These are phyloP conservation scores for Oehlia diaphana DNA, from an alignment of 192 early-diverging fungal species.

Conservation along the genomic window DNA sequence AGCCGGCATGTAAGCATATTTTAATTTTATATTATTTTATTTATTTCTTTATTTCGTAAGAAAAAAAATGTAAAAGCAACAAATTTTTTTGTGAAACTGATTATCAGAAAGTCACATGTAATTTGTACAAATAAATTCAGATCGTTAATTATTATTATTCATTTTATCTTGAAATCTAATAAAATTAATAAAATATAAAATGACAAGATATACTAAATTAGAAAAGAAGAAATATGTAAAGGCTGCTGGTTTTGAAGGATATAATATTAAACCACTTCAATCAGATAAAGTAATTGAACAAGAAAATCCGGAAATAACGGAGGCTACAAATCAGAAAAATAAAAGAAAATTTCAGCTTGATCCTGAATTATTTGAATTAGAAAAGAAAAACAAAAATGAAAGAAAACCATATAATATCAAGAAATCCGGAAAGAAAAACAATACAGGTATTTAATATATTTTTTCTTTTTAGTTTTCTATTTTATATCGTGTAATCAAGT, in stretches of 20 bases:
- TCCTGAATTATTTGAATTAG: neutral
- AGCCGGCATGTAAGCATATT: neutral
- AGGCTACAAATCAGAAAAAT: slow-evolving; percentile 19
- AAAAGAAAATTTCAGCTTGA: slow-evolving; percentile 21
- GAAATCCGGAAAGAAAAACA: neutral
- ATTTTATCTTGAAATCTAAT: too few relatives aligned
- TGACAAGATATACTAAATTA: slow-evolving; percentile 53
- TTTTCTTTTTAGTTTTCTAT: neutral
- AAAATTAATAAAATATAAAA: neutral
- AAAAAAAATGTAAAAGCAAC: neutral
- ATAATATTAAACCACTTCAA: slow-evolving; percentile 36
- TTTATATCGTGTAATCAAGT: neutral
- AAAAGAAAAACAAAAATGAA: slow-evolving; percentile 19
- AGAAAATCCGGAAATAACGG: slow-evolving; percentile 11
- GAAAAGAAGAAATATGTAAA: slow-evolving; percentile 45
- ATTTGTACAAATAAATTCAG: too few relatives aligned
- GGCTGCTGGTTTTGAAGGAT: slow-evolving; percentile 35
- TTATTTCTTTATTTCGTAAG: neutral
- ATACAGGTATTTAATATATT: neutral
- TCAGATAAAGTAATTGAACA: slow-evolving; percentile 8
- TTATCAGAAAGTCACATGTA: too few relatives aligned
- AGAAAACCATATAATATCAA: slow-evolving; percentile 1
- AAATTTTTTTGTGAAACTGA: too few relatives aligned
- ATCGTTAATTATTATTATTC: too few relatives aligned
- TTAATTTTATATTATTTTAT: neutral